Base-by-base conservation (phyloP, 2,329 filamentous ascomycete genomes). In the Beauveria australis region DNA sequence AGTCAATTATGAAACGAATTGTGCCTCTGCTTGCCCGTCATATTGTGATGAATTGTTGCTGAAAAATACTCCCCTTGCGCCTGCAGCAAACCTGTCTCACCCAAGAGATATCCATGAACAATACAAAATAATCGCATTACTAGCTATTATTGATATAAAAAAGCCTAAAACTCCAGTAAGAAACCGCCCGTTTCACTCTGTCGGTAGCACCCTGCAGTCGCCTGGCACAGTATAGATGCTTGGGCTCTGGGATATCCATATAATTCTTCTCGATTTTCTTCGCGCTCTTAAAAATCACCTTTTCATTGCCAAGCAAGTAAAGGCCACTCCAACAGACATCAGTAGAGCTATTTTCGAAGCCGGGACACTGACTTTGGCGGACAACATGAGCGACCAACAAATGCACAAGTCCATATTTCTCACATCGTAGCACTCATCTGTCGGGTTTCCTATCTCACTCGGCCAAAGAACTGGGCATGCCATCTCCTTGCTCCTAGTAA, bases 401-500 rank as follows among this genome's bases (percentile, higher is more conserved):
- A 16, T 26, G 16, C 24, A 10, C 47, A 9, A 14, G 16, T 26
- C 1, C 18, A 40, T 6, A 5, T 46, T 46, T 10, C 22, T 26
- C 44, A 8, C 18, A 40, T 40, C 9, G n/a, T 4, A 41, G 30
- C 28, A 37, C 33, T 40, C 18, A 10, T 41, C 22, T 12, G 18
- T 14, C 46, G 33, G 8, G 19, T 18, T 40, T 37, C 16, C 14
- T 18, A 1, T 37, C 19, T 56, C 26, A 56, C 24, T 22, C 22
- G 54, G 46, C 40, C 59, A 61, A 57, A 46, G 19, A 57, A 7
- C 59, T 46, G 40, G 40, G 47, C 47, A 33, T 48, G 28, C 28
- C 65, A 66, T 63, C 63, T 68, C 72, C 73, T 68, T 74, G 70
- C 64, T 73, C 71, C 74, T 81, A 89, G 73, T 89, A 89, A 62